phyloP scores from a whole-genome alignment of 2,329 filamentous ascomycete genomes.

The Penicillium sp. region DNA sequence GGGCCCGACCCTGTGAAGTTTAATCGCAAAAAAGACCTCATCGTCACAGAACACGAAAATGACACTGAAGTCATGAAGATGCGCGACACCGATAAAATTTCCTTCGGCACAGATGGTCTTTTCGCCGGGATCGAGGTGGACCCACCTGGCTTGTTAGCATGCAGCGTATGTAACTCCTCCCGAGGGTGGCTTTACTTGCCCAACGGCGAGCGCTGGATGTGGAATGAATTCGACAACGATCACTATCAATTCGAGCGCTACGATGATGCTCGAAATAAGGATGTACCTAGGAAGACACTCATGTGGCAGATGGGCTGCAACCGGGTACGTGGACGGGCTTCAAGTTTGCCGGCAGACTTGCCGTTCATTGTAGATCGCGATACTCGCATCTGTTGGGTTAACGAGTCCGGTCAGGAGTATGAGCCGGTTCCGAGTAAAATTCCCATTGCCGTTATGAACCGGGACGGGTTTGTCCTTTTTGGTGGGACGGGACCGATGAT shows the following conservation, averaged over 20 bases:
- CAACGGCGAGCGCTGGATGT: slow-evolving; percentile 4
- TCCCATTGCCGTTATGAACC: slow-evolving; percentile 4
- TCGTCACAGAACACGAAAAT: neutral
- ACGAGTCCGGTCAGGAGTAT: neutral
- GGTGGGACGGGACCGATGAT: neutral
- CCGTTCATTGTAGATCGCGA: neutral
- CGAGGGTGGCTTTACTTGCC: neutral
- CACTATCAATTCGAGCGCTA: neutral
- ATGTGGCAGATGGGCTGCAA: neutral
- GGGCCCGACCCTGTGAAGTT: neutral
- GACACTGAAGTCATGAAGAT: neutral
- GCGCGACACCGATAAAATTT: neutral
- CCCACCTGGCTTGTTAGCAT: neutral
- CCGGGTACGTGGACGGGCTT: neutral
- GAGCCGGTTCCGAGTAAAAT: neutral
- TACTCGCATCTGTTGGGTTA: slow-evolving; percentile 3
- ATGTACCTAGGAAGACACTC: neutral
- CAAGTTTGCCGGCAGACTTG: neutral
- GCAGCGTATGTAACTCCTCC: neutral
- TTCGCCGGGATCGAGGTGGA: slow-evolving; percentile 2
- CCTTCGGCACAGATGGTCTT: neutral
- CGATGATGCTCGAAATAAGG: neutral
- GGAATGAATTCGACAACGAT: neutral
- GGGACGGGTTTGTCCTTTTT: neutral
- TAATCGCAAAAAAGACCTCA: neutral